Evolutionary conservation across 2,329 filamentous ascomycete genomes (phyloP).

Genomic region (Colletotrichum truncatum): DNA sequence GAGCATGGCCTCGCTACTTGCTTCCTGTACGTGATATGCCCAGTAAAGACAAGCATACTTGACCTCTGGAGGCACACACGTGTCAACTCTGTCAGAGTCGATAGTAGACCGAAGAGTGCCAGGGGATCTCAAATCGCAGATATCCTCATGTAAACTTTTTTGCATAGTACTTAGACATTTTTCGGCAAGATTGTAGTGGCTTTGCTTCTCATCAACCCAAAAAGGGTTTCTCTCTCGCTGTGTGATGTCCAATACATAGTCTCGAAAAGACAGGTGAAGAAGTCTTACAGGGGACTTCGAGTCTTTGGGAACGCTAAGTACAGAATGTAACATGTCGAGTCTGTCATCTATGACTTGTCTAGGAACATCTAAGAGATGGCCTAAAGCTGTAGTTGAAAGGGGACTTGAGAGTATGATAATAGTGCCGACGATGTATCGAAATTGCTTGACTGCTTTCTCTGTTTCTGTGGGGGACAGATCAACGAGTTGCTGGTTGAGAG

Average conservation of each 20-base stretch:
- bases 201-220: conserved; percentile 45
- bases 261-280: conserved; percentile 48
- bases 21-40: conserved; percentile 41
- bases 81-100: conserved; percentile 33
- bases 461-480: not conserved
- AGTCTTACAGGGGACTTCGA: conserved; percentile 35
- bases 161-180: conserved; percentile 46
- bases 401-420: conserved; percentile 41
- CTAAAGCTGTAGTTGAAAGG: conserved; percentile 38
- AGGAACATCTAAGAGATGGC: conserved; percentile 36
- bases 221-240: conserved; percentile 40
- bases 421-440: conserved; percentile 40
- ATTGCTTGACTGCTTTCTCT: conserved; percentile 32
- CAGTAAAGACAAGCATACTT: conserved; percentile 54
- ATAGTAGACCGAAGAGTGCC: conserved; percentile 37
- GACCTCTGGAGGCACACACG: conserved; percentile 38
- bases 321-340: conserved; percentile 43
- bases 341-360: conserved; percentile 30
- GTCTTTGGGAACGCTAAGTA: conserved; percentile 40
- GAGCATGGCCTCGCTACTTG: conserved; percentile 38
- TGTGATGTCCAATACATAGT: conserved; percentile 44
- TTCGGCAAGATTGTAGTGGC: conserved; percentile 41
- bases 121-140: conserved; percentile 42
- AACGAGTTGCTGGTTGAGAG: conserved; percentile 27
- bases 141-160: conserved; percentile 42